Conservation (phyloP, 2,329 filamentous ascomycete genomes). For the Sporothrix luriei region DNA sequence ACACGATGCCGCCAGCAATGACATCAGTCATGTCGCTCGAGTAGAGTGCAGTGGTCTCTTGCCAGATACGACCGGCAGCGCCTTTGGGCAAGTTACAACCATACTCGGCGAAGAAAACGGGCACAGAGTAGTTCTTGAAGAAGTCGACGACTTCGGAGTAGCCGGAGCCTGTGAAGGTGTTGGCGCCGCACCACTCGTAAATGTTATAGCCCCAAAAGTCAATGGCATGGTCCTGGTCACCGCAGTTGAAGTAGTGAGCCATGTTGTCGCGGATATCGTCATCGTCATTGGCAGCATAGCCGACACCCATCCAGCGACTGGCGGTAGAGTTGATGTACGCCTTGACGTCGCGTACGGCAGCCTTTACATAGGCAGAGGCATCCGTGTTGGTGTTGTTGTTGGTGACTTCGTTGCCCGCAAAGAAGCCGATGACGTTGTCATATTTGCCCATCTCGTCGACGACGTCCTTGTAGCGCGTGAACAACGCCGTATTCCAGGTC, state of each 20-base stretch:
- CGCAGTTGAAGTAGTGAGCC: slow-evolving; percentile 94
- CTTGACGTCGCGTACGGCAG: slow-evolving; percentile 95
- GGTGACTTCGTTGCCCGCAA: slow-evolving; percentile 96
- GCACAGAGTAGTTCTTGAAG: slow-evolving; percentile 86
- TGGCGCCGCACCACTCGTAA: slow-evolving; percentile 97
- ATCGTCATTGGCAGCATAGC: slow-evolving; percentile 96
- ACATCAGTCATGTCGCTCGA: slow-evolving; percentile 77
- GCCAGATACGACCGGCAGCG: slow-evolving; percentile 71
- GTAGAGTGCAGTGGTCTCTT: slow-evolving; percentile 83
- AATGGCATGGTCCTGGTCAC: slow-evolving; percentile 65
- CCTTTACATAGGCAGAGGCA: slow-evolving; percentile 94
- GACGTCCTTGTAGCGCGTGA: slow-evolving; percentile 78
- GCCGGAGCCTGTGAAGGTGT: slow-evolving; percentile 72
- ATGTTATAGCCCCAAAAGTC: slow-evolving; percentile 99
- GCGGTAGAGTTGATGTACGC: slow-evolving; percentile 80
- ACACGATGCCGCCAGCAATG: slow-evolving; percentile 96
- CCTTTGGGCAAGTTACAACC: slow-evolving; percentile 77
- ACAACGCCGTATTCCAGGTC: slow-evolving; percentile 77
- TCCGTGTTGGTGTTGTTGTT: slow-evolving; percentile 86
- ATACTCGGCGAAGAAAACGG: slow-evolving; percentile 98
- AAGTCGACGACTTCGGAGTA: slow-evolving; percentile 82
- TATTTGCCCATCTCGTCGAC: slow-evolving; percentile 81
- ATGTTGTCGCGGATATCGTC: slow-evolving; percentile 77
- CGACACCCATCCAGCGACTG: slow-evolving; percentile 81
- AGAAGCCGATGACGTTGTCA: slow-evolving; percentile 93